phyloP scores from a whole-genome alignment of 116 monocot species.

The Phalaenopsis hybrid region DNA sequence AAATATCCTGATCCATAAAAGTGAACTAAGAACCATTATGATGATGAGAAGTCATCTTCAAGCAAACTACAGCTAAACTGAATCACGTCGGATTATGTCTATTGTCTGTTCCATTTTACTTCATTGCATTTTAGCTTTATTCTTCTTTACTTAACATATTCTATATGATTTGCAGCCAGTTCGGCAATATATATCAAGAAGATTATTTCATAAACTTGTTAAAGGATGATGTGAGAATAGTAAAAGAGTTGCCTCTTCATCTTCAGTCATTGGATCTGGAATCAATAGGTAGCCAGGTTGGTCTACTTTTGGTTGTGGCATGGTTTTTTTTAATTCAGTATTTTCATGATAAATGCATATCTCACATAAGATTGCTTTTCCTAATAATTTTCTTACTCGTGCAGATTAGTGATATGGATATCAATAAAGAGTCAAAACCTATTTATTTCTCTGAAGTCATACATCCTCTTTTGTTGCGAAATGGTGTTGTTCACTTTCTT shows the following conservation, averaged over 20 bases:
- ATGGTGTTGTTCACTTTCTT: conserved; percentile 77
- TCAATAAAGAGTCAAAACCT: conserved; percentile 72
- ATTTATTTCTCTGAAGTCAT: conserved; percentile 38
- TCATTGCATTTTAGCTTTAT: background rate
- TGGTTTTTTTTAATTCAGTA: background rate
- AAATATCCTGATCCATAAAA: too few species aligned
- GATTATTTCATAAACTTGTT: conserved; percentile 73
- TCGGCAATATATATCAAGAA: conserved; percentile 87
- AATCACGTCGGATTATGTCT: background rate
- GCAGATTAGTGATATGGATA: conserved; percentile 76
- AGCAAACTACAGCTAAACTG: too few species aligned
- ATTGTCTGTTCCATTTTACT: background rate
- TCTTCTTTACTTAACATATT: background rate
- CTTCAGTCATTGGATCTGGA: conserved; percentile 60
- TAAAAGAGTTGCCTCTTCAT: conserved; percentile 61
- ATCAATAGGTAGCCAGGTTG: conserved; percentile 83
- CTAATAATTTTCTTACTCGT: background rate
- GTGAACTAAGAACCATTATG: too few species aligned
- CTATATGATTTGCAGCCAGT: conserved; percentile 56
- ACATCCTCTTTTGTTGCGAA: conserved; percentile 57
- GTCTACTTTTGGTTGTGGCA: background rate
- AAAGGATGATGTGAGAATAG: conserved; percentile 65
- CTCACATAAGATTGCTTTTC: background rate
- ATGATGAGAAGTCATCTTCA: too few species aligned
- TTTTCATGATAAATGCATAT: background rate